phyloP scores from a whole-genome alignment of 192 early-diverging fungal genomes.

The Gamsiella multidivaricata region DNA sequence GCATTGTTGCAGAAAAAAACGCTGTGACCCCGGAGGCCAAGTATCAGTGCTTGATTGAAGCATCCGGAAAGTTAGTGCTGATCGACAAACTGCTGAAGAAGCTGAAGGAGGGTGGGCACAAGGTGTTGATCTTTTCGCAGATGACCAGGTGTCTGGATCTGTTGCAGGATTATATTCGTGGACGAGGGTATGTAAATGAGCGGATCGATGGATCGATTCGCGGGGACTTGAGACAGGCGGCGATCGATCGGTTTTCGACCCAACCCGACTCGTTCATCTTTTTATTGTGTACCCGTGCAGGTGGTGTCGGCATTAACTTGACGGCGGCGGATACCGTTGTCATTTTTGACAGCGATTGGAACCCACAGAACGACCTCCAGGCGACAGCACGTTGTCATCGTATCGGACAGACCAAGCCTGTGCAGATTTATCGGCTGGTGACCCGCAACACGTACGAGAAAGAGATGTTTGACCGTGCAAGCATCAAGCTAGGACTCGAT shows the following conservation, averaged over 20 bases:
- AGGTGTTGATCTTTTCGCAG: constrained; percentile 90
- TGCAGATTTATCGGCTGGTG: constrained; percentile 80
- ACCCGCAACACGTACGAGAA: constrained; percentile 88
- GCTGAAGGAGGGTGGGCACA: constrained; percentile 79
- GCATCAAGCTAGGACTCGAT: constrained; percentile 88
- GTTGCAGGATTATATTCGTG: constrained; percentile 83
- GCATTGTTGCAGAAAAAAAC: constrained; percentile 73
- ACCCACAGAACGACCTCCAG: constrained; percentile 91
- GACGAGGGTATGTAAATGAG: constrained; percentile 77
- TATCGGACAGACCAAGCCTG: constrained; percentile 90
- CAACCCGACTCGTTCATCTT: constrained; percentile 86
- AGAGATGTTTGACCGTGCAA: constrained; percentile 91
- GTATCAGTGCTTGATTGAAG: constrained; percentile 76
- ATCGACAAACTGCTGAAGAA: constrained; percentile 85
- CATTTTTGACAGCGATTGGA: constrained; percentile 92
- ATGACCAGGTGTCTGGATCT: constrained; percentile 87
- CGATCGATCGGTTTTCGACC: constrained; percentile 87
- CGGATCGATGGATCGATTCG: constrained; percentile 85
- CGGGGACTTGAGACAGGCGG: constrained; percentile 83
- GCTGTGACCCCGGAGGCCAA: constrained; percentile 68
- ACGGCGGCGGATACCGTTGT: constrained; percentile 89
- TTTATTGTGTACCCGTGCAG: constrained; percentile 85
- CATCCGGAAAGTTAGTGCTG: constrained; percentile 85
- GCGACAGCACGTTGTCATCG: constrained; percentile 86
- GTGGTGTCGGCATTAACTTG: constrained; percentile 90